Base-by-base conservation (phyloP, 352 stramenopile species). In the Phytophthora fragariaefolia region DNA sequence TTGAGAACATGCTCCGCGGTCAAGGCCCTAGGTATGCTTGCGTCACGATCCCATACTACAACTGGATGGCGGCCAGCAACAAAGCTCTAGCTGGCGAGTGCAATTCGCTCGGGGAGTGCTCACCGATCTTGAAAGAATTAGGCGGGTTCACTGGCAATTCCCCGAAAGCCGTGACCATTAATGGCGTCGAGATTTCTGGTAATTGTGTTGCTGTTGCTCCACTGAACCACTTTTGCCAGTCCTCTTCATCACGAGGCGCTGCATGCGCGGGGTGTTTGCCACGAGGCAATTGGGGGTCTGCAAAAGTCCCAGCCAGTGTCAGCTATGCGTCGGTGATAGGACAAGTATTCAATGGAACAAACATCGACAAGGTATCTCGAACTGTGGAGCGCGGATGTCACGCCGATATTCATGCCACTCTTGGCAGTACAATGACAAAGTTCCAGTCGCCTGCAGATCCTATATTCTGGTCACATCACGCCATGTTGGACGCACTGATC, bases 1-100 rank as follows among this genome's bases (percentile, higher is more conserved):
- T 88, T 49, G 84, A 93, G 59, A 95, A 91, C 69, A 92, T 95
- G 81, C 69, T 95, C 28, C 87, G 87, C 24, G 70, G 55, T 0
- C 76, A 88, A 47, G 80, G 69, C 7, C 0, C 53, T 0, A 20
- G 73, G 46, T 95, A 68, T 27, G 77, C 69, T 17, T 95, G 86
- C 46, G 66, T 93, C 34, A 93, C 84, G 15, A 42, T 95, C 2
- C 86, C 86, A 27, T 93, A 91, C 67, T 95, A 76, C 71, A 84
- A 93, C 64, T 91, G 76, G 67, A 75, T 92, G 30, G 79, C 74
- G 2, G 76, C 78, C 30, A 76, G 82, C 49, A 80, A 69, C 50
- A 69, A 69, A 24, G 65, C 70, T 4, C 42, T 66, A 2, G 71
- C 67, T n/a, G 68, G 77, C 1, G 36, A 77, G 36, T 94, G 86